phyloP scores from a whole-genome alignment of 495 filamentous ascomycete species.

The Polyplosphaeria fusca region DNA sequence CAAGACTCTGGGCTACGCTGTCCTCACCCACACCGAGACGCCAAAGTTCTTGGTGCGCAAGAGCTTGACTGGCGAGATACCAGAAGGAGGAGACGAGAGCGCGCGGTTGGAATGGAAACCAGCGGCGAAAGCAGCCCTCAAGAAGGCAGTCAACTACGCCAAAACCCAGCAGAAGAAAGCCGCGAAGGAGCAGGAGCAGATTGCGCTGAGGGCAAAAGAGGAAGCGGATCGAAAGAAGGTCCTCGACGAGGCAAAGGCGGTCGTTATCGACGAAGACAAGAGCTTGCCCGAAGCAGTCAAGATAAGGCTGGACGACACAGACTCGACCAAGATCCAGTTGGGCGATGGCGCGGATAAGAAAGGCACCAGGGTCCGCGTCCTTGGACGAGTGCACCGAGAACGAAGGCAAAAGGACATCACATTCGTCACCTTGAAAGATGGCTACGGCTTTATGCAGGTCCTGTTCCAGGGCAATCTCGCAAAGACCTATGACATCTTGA shows the following conservation, averaged over 20 bases:
- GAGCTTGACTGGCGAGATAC: conserved; percentile 62
- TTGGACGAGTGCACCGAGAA: conserved; percentile 81
- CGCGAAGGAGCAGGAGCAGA: conserved; percentile 48
- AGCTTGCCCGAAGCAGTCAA: conserved; percentile 74
- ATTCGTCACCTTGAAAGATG: conserved; percentile 84
- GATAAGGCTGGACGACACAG: conserved; percentile 64
- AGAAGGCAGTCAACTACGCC: conserved; percentile 72
- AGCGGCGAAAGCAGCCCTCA: conserved; percentile 75
- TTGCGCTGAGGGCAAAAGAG: conserved; percentile 69
- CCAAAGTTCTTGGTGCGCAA: conserved; percentile 66
- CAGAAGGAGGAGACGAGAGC: conserved; percentile 56
- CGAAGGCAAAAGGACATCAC: conserved; percentile 81
- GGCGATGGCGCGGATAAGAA: conserved; percentile 45
- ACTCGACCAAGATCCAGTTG: conserved; percentile 42
- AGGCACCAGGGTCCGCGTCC: conserved; percentile 76
- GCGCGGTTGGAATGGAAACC: conserved; percentile 69
- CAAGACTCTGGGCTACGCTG: conserved; percentile 75
- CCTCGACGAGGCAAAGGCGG: conserved; percentile 84
- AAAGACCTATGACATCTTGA: conserved; percentile 88
- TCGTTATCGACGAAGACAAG: conserved; percentile 74
- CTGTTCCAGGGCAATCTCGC: conserved; percentile 78
- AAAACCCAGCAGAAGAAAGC: conserved; percentile 54
- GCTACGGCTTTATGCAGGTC: conserved; percentile 87
- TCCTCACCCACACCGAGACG: conserved; percentile 63
- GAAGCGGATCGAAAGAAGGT: conserved; percentile 62